A percentile compares a stretch with the other conserved stretches of the same genome.
Conservation (phyloP, 2,329 filamentous ascomycete species). For the Colletotrichum liriopes region DNA sequence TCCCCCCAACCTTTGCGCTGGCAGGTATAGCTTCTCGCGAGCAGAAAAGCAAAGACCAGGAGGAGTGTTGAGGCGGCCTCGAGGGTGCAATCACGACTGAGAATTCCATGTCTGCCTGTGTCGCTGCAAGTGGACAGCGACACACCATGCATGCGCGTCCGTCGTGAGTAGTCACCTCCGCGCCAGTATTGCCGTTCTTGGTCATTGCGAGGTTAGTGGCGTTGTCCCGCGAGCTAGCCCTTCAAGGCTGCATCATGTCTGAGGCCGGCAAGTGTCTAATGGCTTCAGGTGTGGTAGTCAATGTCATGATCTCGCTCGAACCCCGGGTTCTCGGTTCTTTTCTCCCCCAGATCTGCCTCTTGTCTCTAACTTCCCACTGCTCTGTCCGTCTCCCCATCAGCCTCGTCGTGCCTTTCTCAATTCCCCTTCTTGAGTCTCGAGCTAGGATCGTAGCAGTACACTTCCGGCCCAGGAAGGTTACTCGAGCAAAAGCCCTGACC, state of each 20-base stretch:
- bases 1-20: background rate
- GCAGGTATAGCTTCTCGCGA: background rate
- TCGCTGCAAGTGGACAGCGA: constrained; percentile 2
- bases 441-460: background rate
- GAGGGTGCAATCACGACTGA: too few relatives aligned
- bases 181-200: constrained; percentile 17
- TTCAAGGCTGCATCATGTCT: constrained; percentile 16
- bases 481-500: background rate
- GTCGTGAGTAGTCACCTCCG: background rate
- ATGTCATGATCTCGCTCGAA: background rate
- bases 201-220: background rate
- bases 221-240: constrained; percentile 16
- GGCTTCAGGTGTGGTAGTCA: background rate
- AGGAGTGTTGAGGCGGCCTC: background rate
- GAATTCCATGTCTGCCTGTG: background rate
- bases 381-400: too few relatives aligned
- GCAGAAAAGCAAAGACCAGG: background rate
- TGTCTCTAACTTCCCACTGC: background rate
- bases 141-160: constrained; percentile 8
- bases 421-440: background rate
- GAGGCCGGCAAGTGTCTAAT: constrained; percentile 3
- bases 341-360: background rate
- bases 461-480: background rate
- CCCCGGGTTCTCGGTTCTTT: background rate
- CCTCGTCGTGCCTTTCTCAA: background rate